Percentiles rank a stretch among this genome's conserved stretches.
These are phyloP conservation scores for Lactarius evosmus DNA, from an alignment of 768 basidiomycete genomes.

Conservation along the genomic window DNA sequence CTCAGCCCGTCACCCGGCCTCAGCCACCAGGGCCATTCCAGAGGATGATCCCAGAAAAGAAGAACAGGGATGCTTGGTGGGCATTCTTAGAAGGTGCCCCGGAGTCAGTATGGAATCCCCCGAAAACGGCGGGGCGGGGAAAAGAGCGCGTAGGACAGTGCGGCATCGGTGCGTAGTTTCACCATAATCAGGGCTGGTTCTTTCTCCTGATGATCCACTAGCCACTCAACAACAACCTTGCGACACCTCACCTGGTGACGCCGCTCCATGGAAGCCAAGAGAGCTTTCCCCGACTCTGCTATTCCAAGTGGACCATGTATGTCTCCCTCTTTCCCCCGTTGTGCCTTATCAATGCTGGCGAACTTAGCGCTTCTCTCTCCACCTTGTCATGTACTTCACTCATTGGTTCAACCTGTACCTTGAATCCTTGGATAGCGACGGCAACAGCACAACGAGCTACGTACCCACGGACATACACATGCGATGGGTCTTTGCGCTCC, in stretches of 20 bases:
- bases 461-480: conserved; percentile 53
- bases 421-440: conserved; percentile 31
- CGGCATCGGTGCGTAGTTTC: conserved; percentile 7
- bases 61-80: conserved; percentile 79
- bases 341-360: conserved; percentile 20
- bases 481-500: conserved; percentile 74
- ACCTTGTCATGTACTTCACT: conserved; percentile 79
- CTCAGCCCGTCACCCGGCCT: conserved; percentile 56
- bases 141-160: conserved; percentile 24
- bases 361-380: conserved; percentile 60
- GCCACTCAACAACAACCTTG: conserved; percentile 5
- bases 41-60: conserved; percentile 61
- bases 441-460: conserved; percentile 35
- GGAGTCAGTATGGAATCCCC: conserved; percentile 63
- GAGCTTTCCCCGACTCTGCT: conserved; percentile 60
- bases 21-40: conserved; percentile 34
- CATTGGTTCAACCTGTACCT: conserved; percentile 73
- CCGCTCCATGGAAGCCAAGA: conserved; percentile 9
- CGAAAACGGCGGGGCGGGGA: conserved; percentile 38
- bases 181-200: conserved; percentile 18
- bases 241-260: background rate
- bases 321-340: conserved; percentile 26
- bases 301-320: conserved; percentile 64
- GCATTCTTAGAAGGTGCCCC: conserved; percentile 66
- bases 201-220: conserved; percentile 5